Conservation (phyloP, 2,329 filamentous ascomycete species). For the Cryoendolithus antarcticus region DNA sequence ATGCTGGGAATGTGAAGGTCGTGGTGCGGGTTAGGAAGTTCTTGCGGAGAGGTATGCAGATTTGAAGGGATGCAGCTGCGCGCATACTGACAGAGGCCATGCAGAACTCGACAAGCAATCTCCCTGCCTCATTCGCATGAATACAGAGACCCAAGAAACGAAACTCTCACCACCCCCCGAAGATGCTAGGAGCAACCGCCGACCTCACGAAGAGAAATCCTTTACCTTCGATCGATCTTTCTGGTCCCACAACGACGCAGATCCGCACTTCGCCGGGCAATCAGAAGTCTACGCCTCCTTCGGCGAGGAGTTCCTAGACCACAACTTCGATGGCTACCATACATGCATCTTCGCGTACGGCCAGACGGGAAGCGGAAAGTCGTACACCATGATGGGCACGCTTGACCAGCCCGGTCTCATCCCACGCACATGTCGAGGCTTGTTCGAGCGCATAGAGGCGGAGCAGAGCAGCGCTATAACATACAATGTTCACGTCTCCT, state of each 20-base stretch:
- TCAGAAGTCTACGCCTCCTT: slow-evolving; percentile 88
- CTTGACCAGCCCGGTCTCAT: slow-evolving; percentile 80
- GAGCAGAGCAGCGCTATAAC: slow-evolving; percentile 82
- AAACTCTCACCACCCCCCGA: slow-evolving; percentile 56
- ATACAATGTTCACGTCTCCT: slow-evolving; percentile 93
- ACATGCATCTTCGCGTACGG: slow-evolving; percentile 81
- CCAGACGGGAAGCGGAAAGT: slow-evolving; percentile 94
- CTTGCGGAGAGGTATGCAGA: slow-evolving; percentile 30
- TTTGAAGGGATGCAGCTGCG: not conserved
- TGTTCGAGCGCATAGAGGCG: slow-evolving; percentile 84
- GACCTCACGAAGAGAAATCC: slow-evolving; percentile 69
- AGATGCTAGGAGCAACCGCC: slow-evolving; percentile 46
- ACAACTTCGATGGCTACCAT: slow-evolving; percentile 98
- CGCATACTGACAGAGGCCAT: slow-evolving; percentile 11
- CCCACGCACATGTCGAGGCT: slow-evolving; percentile 85
- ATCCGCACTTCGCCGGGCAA: slow-evolving; percentile 81
- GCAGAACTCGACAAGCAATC: slow-evolving; percentile 70
- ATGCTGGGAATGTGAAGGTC: slow-evolving; percentile 39
- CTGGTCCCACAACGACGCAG: slow-evolving; percentile 76
- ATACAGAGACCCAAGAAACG: slow-evolving; percentile 74
- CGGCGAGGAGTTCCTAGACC: slow-evolving; percentile 92
- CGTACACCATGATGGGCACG: slow-evolving; percentile 94
- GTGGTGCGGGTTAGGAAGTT: slow-evolving; percentile 38
- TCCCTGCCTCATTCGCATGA: slow-evolving; percentile 82
- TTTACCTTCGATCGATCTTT: slow-evolving; percentile 98